Conservation (phyloP, 306 rosid species). For the Castanea sativa region DNA sequence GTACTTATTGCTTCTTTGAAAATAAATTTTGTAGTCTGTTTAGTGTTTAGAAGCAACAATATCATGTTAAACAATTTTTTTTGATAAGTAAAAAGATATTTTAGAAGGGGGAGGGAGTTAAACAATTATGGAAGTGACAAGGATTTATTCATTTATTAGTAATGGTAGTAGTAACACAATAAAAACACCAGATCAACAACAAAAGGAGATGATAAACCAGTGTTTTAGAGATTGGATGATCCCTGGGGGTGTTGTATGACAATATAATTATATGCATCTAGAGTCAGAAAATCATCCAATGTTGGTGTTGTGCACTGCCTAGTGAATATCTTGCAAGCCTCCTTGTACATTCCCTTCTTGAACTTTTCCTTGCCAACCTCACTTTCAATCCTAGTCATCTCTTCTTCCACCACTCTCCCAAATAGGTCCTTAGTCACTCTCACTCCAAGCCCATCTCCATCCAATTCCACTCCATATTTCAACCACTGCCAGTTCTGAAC, state of each 20-base stretch:
- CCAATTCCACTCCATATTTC: constrained; percentile 69
- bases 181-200: not conserved
- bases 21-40: no score
- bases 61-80: no score
- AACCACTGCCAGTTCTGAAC: constrained; percentile 99
- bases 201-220: not conserved
- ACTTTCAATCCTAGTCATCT: constrained; percentile 70
- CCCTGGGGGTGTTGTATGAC: constrained; percentile 57
- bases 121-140: not conserved
- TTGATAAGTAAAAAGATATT: no score
- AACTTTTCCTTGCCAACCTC: constrained; percentile 81
- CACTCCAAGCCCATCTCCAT: constrained; percentile 75
- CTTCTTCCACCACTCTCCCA: constrained; percentile 83
- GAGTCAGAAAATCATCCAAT: constrained; percentile 83
- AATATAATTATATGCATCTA: constrained; percentile 64
- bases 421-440: constrained; percentile 65
- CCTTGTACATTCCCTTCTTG: constrained; percentile 63
- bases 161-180: not conserved
- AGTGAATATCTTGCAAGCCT: constrained; percentile 67
- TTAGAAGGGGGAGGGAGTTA: not conserved
- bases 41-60: no score
- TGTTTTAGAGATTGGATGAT: constrained; percentile 40
- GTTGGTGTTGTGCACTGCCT: constrained; percentile 68
- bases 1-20: no score
- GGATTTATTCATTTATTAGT: not conserved